Conservation (phyloP, 192 early-diverging fungal species). For the Backusella psychrophila region DNA sequence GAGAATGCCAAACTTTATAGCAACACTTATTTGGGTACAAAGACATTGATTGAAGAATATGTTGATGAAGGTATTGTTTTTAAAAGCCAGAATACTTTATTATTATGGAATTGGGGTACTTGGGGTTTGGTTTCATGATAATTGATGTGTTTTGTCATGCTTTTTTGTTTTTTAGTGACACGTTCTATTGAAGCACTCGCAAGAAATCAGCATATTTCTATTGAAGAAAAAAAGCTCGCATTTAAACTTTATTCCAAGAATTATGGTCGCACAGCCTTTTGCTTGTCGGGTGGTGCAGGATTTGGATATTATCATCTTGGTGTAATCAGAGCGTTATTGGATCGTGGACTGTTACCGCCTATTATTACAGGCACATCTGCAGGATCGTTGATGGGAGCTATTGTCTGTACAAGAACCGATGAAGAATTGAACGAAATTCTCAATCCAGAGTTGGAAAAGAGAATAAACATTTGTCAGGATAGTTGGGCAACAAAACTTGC, state of each 20-base stretch:
- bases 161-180: constrained; percentile 37
- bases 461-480: constrained; percentile 55
- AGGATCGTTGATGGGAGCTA: constrained; percentile 59
- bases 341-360: constrained; percentile 62
- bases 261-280: constrained; percentile 77
- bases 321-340: constrained; percentile 69
- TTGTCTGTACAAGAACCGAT: constrained; percentile 70
- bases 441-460: constrained; percentile 43
- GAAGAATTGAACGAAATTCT: constrained; percentile 58
- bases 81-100: neutral
- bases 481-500: constrained; percentile 33
- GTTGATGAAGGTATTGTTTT: constrained; percentile 53
- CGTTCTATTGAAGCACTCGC: constrained; percentile 40
- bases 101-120: neutral
- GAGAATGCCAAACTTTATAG: constrained; percentile 75
- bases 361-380: constrained; percentile 82
- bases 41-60: constrained; percentile 65
- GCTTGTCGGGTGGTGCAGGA: constrained; percentile 74
- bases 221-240: constrained; percentile 59
- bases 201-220: constrained; percentile 30
- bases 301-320: constrained; percentile 74
- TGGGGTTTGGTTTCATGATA: constrained; percentile 1
- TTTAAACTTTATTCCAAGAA: constrained; percentile 61
- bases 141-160: neutral
- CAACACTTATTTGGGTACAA: constrained; percentile 73